Conservation (phyloP, 1,139 yeast species). For the Hyphopichia burtonii region DNA sequence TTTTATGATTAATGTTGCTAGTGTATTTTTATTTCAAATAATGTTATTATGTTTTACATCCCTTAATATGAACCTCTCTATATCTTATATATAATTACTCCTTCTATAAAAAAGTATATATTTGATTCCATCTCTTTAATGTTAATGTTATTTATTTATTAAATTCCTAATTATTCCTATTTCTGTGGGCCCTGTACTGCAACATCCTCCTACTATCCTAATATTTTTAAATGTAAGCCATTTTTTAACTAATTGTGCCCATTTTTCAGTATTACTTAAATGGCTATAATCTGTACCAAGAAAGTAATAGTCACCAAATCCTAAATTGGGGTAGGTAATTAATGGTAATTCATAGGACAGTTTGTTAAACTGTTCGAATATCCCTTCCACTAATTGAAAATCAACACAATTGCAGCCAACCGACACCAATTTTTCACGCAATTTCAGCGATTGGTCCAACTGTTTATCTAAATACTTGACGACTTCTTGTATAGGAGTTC, state of each 20-base stretch:
- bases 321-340: constrained; percentile 42
- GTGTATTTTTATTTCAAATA: too few relatives aligned
- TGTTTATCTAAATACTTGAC: constrained; percentile 15
- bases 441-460: constrained; percentile 9
- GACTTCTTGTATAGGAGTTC: constrained; percentile 26
- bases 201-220: constrained; percentile 56
- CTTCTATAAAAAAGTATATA: not conserved
- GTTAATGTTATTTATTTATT: not conserved
- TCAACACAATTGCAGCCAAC: constrained; percentile 44
- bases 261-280: constrained; percentile 14
- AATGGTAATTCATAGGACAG: constrained; percentile 15
- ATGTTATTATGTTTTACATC: too few relatives aligned
- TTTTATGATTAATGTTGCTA: not conserved
- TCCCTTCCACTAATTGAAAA: constrained; percentile 18
- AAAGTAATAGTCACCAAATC: constrained; percentile 23
- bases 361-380: constrained; percentile 16
- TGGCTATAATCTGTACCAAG: constrained; percentile 8
- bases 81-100: too few relatives aligned
- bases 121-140: not conserved
- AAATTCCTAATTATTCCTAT: constrained; percentile 16
- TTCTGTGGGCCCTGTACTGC: constrained; percentile 52
- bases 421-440: constrained; percentile 21
- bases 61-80: too few relatives aligned
- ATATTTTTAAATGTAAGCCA: constrained; percentile 35
- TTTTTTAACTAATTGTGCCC: constrained; percentile 26